phyloP scores from a whole-genome alignment of 192 early-diverging fungal species.

The Linnemannia schmuckeri region DNA sequence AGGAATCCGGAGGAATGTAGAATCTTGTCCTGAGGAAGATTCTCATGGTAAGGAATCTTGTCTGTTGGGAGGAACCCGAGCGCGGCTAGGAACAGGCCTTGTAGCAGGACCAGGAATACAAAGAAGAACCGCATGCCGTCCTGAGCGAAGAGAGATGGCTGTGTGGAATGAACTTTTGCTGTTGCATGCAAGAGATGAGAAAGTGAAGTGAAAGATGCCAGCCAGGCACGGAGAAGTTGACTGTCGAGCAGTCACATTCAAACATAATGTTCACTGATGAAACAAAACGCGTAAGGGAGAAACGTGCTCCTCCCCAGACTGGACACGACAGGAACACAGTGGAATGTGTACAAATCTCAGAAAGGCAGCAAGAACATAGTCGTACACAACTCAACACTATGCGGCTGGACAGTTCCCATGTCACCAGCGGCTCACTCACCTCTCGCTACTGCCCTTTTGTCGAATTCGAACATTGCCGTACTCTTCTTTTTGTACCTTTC shows the following conservation, averaged over 20 bases:
- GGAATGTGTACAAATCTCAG: no score
- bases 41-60: slow-evolving; percentile 51
- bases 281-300: no score
- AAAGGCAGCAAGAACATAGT: neutral
- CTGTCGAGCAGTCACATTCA: no score
- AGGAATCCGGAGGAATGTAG: slow-evolving; percentile 48
- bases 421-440: neutral
- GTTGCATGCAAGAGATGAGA: neutral
- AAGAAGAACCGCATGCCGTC: slow-evolving; percentile 40
- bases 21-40: slow-evolving; percentile 45
- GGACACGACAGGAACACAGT: neutral
- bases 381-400: slow-evolving; percentile 1
- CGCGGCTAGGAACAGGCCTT: slow-evolving; percentile 34
- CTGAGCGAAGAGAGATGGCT: neutral
- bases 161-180: neutral
- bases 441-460: neutral
- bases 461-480: neutral
- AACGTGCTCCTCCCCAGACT: no score
- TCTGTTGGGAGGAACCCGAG: slow-evolving; percentile 49
- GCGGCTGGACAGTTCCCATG: neutral
- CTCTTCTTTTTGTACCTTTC: neutral
- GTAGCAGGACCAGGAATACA: slow-evolving; percentile 37
- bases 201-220: no score
- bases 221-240: no score
- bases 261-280: no score